phyloP scores from a whole-genome alignment of 805 yeast genomes.

The Teunomyces pallodes region DNA sequence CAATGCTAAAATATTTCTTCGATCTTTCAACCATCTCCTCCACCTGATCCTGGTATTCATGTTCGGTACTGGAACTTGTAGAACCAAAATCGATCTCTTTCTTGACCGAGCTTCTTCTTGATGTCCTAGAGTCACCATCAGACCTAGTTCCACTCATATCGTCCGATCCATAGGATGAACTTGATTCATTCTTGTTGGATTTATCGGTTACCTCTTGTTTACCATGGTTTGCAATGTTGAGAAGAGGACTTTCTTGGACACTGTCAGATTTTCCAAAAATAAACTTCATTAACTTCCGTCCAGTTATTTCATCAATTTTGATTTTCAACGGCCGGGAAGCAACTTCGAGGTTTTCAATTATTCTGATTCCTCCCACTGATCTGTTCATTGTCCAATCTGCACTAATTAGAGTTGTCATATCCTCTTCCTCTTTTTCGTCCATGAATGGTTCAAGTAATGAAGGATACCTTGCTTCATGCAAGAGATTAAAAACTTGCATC shows the following conservation, averaged over 20 bases:
- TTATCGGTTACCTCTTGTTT: constrained; percentile 8
- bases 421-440: neutral
- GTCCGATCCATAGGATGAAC: constrained; percentile 9
- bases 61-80: constrained; percentile 1
- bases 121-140: constrained; percentile 5
- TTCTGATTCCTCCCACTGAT: constrained; percentile 41
- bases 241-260: constrained; percentile 20
- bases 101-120: neutral
- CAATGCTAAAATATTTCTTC: constrained; percentile 66
- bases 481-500: constrained; percentile 37
- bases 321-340: constrained; percentile 37
- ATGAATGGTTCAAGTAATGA: constrained; percentile 32
- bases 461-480: constrained; percentile 30
- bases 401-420: constrained; percentile 20
- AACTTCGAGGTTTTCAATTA: constrained; percentile 38
- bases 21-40: constrained; percentile 75
- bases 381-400: constrained; percentile 44
- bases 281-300: constrained; percentile 35
- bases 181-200: constrained; percentile 9
- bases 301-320: constrained; percentile 39
- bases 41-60: constrained; percentile 26
- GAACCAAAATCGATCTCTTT: neutral
- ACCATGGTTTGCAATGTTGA: constrained; percentile 5
- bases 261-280: constrained; percentile 29
- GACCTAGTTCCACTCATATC: constrained; percentile 11